Conservation (phyloP, 371 early-diverging fungal species). For the Mortierella sp. region DNA sequence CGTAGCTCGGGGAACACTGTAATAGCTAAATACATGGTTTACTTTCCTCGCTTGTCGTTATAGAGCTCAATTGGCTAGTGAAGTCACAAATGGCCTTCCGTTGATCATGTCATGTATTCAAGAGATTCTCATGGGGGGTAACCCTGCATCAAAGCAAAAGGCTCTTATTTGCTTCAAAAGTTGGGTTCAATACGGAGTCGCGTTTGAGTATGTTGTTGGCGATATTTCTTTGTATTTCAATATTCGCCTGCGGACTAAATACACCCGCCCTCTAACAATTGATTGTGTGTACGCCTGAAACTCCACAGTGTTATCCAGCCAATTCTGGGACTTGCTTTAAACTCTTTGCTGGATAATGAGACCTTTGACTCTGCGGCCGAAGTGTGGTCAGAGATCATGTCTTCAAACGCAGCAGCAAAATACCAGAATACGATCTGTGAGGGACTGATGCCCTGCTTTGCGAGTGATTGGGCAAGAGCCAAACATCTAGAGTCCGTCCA, state of each 20-base stretch:
- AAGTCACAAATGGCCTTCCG: constrained; percentile 63
- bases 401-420: constrained; percentile 47
- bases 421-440: constrained; percentile 60
- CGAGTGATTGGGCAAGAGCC: constrained; percentile 63
- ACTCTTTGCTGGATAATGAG: constrained; percentile 59
- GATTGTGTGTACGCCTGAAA: background rate
- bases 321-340: constrained; percentile 60
- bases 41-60: constrained; percentile 2
- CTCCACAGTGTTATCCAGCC: constrained; percentile 56
- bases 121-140: constrained; percentile 46
- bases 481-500: constrained; percentile 62
- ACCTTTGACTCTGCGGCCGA: constrained; percentile 67
- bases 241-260: background rate
- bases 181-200: constrained; percentile 75
- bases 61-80: constrained; percentile 61
- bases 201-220: constrained; percentile 58
- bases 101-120: constrained; percentile 61
- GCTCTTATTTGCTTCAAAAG: constrained; percentile 68
- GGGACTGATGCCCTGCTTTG: constrained; percentile 67
- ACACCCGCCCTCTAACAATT: background rate
- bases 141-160: constrained; percentile 60
- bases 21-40: background rate
- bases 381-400: constrained; percentile 69
- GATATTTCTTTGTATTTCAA: background rate
- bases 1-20: no score